phyloP scores from a whole-genome alignment of 2,329 filamentous ascomycete genomes.

The Dichotomopilus funicola region DNA sequence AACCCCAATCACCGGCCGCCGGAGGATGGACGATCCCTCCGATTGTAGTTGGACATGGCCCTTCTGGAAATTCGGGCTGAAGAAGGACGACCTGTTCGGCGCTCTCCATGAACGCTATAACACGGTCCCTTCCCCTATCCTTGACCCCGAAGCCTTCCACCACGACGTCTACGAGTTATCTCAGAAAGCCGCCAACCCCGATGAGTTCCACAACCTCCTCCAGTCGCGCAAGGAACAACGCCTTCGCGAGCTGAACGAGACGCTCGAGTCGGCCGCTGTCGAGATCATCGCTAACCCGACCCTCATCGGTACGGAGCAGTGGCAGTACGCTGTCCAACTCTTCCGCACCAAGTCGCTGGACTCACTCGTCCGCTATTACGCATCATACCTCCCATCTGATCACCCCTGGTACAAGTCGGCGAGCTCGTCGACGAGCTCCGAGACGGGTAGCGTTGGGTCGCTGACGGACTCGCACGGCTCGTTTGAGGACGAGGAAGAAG shows the following conservation, averaged over 20 bases:
- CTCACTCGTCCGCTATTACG: constrained; percentile 54
- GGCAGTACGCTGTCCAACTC: constrained; percentile 52
- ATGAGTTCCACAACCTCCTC: constrained; percentile 50
- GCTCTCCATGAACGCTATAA: constrained; percentile 55
- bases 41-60: constrained; percentile 49
- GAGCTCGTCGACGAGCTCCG: constrained; percentile 33
- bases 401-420: constrained; percentile 37
- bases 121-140: constrained; percentile 48
- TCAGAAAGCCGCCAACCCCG: constrained; percentile 40
- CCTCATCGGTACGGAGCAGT: constrained; percentile 53
- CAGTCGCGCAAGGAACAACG: constrained; percentile 48
- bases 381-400: constrained; percentile 50
- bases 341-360: constrained; percentile 54
- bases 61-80: constrained; percentile 58
- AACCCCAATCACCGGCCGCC: constrained; percentile 16
- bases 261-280: constrained; percentile 50
- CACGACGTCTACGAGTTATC: constrained; percentile 56
- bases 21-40: constrained; percentile 49
- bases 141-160: constrained; percentile 55
- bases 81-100: constrained; percentile 51
- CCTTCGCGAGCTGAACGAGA: constrained; percentile 48
- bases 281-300: constrained; percentile 56
- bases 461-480: constrained; percentile 26
- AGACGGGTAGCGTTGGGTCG: constrained; percentile 34
- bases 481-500: constrained; percentile 36